A percentile compares a stretch with the other conserved stretches of the same genome.
These are phyloP conservation scores for Bolboschoenoplectus hybrid DNA, from an alignment of 202 grass and related monocot genomes.

Conservation along the genomic window DNA sequence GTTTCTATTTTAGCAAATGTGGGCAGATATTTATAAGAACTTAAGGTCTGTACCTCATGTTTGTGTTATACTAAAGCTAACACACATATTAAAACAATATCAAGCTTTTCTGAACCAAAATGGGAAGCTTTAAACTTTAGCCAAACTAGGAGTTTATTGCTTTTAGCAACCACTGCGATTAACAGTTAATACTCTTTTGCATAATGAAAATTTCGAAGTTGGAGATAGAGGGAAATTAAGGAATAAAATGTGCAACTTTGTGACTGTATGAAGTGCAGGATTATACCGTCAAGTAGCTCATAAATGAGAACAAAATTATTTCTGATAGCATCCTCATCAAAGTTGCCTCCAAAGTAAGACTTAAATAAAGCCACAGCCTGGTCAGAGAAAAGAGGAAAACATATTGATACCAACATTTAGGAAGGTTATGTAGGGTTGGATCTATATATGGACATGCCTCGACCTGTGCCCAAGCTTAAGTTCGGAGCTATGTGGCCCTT, in stretches of 20 bases:
- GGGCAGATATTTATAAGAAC: not conserved
- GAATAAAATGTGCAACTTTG: slow-evolving; percentile 23
- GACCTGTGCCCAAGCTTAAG: not conserved
- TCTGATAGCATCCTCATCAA: slow-evolving; percentile 61
- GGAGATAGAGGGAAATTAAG: not conserved
- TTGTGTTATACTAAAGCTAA: not conserved
- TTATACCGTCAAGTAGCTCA: slow-evolving; percentile 62
- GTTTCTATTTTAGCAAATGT: not conserved
- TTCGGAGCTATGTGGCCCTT: not conserved
- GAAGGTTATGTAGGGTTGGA: not conserved
- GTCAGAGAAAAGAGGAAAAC: slow-evolving; percentile 34
- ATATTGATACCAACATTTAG: not conserved
- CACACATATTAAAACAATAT: not conserved
- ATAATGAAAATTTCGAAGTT: not conserved
- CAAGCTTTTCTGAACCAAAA: slow-evolving; percentile 15
- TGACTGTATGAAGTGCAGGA: slow-evolving; percentile 27
- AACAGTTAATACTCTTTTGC: not conserved
- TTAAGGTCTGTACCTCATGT: not conserved
- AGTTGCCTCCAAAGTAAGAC: slow-evolving; percentile 57
- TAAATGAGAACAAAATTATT: slow-evolving; percentile 67
- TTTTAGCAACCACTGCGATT: not conserved
- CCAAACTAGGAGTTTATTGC: slow-evolving; percentile 5
- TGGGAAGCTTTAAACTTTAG: slow-evolving; percentile 1
- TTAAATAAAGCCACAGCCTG: slow-evolving; percentile 58
- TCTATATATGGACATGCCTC: not conserved